Base-by-base conservation (phyloP, 345 rosid species). In the Chamaenerion angustifolium region DNA sequence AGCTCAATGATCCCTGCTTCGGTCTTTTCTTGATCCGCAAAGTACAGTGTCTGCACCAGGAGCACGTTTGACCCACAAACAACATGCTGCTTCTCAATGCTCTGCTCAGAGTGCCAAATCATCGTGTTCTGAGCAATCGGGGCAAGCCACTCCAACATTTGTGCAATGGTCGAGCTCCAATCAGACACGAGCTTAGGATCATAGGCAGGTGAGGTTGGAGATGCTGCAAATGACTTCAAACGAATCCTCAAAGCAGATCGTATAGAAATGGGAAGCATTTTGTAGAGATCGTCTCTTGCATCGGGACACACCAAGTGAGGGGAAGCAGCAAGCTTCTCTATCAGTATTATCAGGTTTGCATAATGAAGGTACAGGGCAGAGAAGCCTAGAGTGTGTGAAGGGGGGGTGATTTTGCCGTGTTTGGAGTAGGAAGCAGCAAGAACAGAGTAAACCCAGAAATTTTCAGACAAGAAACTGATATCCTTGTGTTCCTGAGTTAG, bases 321-420 rank as follows among this genome's bases (percentile, higher is more conserved):
- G 0, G 71, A 68, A 10, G 65, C 61, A 48, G 64, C 69, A 43
- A 76, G 64, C 61, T 69, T 72, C 68, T 82, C 81, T 4, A 79
- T 68, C 51, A 68, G 52, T 56, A 66, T 21, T 25, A 79, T 60
- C 56, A 78, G 31, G 42, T 72, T 72, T 21, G 83, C 85, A 27
- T 82, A 82, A 23, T 65, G 81, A 15, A 74, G 67, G 35, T 78
- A 71, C 37, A 82, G 60, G 13, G 75, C 90, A 54, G 81, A 74
- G 31, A 59, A 62, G 17, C 85, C 79, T 31, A 82, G 79, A 31
- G 81, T 70, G 7, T 64, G 62, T 14, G 70, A 56, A 35, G 76
- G 70, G 15, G 76, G 63, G n/a, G 49, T 51, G 43, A 64, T 42
- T 64, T 65, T 53, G 14, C 68, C 54, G 15, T 8, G 16, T 52